Percentiles rank a stretch among this genome's conserved stretches.
These are phyloP conservation scores for Xerocomellus chrysenteron DNA, from an alignment of 768 basidiomycete species.

Conservation along the genomic window DNA sequence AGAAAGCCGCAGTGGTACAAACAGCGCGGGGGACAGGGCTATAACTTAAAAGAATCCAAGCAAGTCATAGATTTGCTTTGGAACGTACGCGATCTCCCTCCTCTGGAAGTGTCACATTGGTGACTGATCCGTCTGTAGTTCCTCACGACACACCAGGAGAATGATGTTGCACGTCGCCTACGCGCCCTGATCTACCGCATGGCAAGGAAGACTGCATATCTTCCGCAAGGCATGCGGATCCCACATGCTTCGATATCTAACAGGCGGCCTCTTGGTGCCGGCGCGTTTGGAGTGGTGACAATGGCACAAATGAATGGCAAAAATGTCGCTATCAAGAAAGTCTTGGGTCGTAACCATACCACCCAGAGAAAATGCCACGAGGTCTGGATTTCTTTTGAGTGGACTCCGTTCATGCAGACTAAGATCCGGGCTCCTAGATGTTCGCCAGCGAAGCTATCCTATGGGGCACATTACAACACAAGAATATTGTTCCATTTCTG, in stretches of 20 bases:
- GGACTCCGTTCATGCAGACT: background rate
- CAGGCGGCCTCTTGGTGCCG: background rate
- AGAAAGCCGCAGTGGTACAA: constrained; percentile 14
- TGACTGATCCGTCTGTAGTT: constrained; percentile 7
- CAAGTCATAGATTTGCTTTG: constrained; percentile 25
- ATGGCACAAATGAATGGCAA: constrained; percentile 12
- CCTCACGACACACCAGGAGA: background rate
- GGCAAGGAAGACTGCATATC: constrained; percentile 28
- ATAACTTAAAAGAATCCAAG: constrained; percentile 9
- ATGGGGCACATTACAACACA: constrained; percentile 25
- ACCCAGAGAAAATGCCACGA: constrained; percentile 4
- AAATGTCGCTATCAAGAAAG: constrained; percentile 29
- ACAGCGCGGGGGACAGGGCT: background rate
- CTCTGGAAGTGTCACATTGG: background rate
- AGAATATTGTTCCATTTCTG: constrained; percentile 27
- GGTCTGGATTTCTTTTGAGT: constrained; percentile 7
- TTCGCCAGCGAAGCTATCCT: constrained; percentile 29
- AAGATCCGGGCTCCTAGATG: constrained; percentile 9
- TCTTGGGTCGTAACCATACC: constrained; percentile 1
- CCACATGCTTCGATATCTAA: background rate
- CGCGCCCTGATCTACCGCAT: constrained; percentile 26
- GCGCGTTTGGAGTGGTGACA: constrained; percentile 23
- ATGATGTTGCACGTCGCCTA: constrained; percentile 8
- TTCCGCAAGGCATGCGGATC: constrained; percentile 20
- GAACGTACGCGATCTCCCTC: constrained; percentile 10